phyloP scores from a whole-genome alignment of 768 basidiomycete genomes.

The Trametes sanguinea region DNA sequence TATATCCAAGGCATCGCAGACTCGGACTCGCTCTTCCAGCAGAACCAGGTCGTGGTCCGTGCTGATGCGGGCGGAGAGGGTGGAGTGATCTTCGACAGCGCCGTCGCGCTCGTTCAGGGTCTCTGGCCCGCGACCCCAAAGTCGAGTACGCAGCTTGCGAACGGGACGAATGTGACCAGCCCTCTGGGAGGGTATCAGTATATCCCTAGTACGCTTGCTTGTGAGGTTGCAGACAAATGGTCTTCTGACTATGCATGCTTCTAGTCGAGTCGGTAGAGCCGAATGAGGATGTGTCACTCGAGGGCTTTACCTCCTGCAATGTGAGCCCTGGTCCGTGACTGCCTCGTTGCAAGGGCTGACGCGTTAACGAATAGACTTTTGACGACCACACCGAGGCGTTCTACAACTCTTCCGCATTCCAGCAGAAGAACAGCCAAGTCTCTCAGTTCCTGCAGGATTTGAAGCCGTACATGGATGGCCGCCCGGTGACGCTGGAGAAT shows the following conservation, averaged over 20 bases:
- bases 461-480: conserved; percentile 53
- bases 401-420: conserved; percentile 56
- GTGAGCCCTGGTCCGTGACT: conserved; percentile 33
- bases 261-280: conserved; percentile 66
- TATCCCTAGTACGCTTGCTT: conserved; percentile 37
- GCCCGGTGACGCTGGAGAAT: conserved; percentile 53
- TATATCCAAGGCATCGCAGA: conserved; percentile 46
- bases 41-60: conserved; percentile 46
- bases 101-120: conserved; percentile 69
- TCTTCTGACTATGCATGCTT: conserved; percentile 1
- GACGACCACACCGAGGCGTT: conserved; percentile 45
- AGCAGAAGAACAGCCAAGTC: conserved; percentile 45
- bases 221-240: neutral
- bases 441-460: conserved; percentile 52
- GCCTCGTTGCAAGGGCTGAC: neutral
- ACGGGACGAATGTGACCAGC: conserved; percentile 57
- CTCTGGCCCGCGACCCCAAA: conserved; percentile 54
- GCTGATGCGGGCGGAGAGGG: conserved; percentile 74
- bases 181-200: conserved; percentile 72
- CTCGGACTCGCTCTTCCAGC: conserved; percentile 36
- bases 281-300: conserved; percentile 59
- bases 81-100: conserved; percentile 66
- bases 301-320: conserved; percentile 64
- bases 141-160: conserved; percentile 60
- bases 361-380: conserved; percentile 20